phyloP scores from a whole-genome alignment of 1,139 yeast genomes.

The Candida tropicalis region DNA sequence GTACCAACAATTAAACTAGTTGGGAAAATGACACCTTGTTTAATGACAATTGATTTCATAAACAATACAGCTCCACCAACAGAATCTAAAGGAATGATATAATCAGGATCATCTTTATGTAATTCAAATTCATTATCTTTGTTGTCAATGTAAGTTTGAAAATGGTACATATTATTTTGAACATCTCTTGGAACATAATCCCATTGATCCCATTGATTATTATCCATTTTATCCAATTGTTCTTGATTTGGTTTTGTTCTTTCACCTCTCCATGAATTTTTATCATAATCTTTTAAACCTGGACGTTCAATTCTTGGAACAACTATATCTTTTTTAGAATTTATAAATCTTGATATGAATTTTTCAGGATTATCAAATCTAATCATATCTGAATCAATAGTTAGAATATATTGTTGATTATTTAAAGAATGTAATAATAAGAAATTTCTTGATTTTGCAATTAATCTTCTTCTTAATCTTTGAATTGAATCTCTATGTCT shows the following conservation, averaged over 20 bases:
- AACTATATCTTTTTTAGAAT: constrained; percentile 38
- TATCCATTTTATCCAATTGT: constrained; percentile 31
- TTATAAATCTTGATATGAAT: constrained; percentile 27
- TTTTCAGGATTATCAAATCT: constrained; percentile 27
- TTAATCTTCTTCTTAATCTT: constrained; percentile 33
- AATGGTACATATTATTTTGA: constrained; percentile 30
- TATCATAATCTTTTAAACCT: constrained; percentile 33
- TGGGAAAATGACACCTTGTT: constrained; percentile 47
- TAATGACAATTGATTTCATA: constrained; percentile 38
- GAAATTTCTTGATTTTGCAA: constrained; percentile 41
- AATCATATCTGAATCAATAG: constrained; percentile 47
- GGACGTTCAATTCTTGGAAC: constrained; percentile 38
- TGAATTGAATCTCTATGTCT: constrained; percentile 37
- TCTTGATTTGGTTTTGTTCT: constrained; percentile 36
- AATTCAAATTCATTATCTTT: constrained; percentile 20
- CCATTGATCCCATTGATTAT: constrained; percentile 30
- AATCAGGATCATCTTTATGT: constrained; percentile 17
- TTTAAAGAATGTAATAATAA: constrained; percentile 29
- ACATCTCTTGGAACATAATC: constrained; percentile 40
- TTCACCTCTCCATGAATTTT: constrained; percentile 48
- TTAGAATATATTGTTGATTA: constrained; percentile 41
- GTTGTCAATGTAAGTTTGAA: constrained; percentile 25
- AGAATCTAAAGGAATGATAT: constrained; percentile 38
- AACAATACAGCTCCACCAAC: constrained; percentile 53
- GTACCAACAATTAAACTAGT: constrained; percentile 47